Percentiles rank a stretch among this genome's conserved stretches.
Conservation (phyloP, 148 eudicot species). For the Chenopodium quinoa region DNA sequence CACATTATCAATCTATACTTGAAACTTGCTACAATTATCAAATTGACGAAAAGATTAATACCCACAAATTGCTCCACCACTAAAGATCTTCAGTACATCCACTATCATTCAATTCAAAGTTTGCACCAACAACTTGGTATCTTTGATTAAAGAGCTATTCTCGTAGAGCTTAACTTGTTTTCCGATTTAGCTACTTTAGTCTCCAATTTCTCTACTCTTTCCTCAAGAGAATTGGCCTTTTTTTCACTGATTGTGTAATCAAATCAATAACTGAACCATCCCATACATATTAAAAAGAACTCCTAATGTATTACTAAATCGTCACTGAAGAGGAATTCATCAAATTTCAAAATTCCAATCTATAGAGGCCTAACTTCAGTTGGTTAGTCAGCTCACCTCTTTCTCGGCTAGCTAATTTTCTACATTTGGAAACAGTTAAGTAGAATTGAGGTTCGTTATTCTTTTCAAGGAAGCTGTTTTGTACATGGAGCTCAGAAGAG, state of each 20-base stretch:
- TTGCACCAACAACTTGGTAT: background rate
- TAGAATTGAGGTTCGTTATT: background rate
- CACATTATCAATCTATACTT: background rate
- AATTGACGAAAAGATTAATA: conserved; percentile 11
- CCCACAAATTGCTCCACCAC: conserved; percentile 14
- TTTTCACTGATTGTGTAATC: conserved; percentile 16
- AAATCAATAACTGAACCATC: conserved; percentile 31
- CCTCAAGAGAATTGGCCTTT: conserved; percentile 14
- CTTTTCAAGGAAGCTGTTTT: background rate
- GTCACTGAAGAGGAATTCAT: background rate
- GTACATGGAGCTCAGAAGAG: background rate
- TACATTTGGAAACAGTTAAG: background rate
- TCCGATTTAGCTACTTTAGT: conserved; percentile 18
- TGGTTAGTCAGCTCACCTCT: background rate
- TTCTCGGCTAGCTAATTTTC: background rate
- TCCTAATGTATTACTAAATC: background rate
- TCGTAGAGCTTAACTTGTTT: conserved; percentile 15
- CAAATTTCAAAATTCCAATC: background rate
- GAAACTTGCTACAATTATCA: background rate
- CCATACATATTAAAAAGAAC: conserved; percentile 8
- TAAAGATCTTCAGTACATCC: no score
- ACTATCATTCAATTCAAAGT: no score
- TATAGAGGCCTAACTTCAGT: background rate
- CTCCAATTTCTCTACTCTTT: conserved; percentile 23
- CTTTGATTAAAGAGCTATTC: background rate